Conservation (phyloP, 257 asterid genomes). For the Coffea canephora region DNA sequence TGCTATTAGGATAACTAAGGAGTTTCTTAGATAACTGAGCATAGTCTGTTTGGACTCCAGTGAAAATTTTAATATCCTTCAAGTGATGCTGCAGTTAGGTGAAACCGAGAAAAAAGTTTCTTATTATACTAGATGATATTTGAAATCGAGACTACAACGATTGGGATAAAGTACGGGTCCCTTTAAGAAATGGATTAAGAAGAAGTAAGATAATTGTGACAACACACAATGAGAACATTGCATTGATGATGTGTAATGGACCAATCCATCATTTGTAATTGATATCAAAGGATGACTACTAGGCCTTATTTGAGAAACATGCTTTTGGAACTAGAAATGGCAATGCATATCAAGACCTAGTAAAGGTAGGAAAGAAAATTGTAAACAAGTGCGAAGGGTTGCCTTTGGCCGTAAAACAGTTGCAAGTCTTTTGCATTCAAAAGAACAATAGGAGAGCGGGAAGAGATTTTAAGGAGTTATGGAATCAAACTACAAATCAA, state of each 20-base stretch:
- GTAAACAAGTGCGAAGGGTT: constrained; percentile 8
- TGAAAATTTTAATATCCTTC: constrained; percentile 41
- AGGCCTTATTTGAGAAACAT: constrained; percentile 15
- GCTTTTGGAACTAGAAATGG: constrained; percentile 2
- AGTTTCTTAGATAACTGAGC: constrained; percentile 18
- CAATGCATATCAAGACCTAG: background rate
- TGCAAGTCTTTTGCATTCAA: constrained; percentile 6
- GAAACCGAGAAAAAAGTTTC: constrained; percentile 41
- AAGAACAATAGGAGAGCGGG: background rate
- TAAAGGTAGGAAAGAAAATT: constrained; percentile 3
- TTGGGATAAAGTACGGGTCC: constrained; percentile 41
- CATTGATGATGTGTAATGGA: constrained; percentile 31
- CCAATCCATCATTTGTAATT: background rate
- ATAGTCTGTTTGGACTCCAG: constrained; percentile 22
- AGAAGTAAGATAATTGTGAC: constrained; percentile 65
- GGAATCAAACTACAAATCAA: background rate
- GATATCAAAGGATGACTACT: background rate
- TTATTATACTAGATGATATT: constrained; percentile 58
- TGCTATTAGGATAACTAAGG: constrained; percentile 40
- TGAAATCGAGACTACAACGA: constrained; percentile 44
- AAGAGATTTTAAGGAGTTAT: background rate
- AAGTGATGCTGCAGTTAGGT: constrained; percentile 41
- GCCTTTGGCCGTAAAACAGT: constrained; percentile 21
- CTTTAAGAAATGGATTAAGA: constrained; percentile 36
- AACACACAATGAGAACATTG: constrained; percentile 46